A percentile compares a stretch with the other conserved stretches of the same genome.
Conservation (phyloP, 306 rosid genomes). For the Medicago ruthenica region DNA sequence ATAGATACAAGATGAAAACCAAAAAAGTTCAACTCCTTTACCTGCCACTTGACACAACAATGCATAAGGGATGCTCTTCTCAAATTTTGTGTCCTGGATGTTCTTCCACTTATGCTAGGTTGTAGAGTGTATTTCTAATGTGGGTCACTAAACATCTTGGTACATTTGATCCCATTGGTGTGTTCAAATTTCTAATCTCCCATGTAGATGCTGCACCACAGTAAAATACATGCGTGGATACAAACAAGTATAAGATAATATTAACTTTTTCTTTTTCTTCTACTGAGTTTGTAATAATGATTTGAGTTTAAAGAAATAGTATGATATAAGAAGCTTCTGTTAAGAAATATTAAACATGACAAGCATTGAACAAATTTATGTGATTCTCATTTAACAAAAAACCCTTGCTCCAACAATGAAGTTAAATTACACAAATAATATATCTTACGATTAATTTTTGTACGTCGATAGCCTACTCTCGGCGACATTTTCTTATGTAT, state of each 20-base stretch:
- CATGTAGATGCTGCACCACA: constrained; percentile 81
- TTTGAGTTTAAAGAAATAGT: no score
- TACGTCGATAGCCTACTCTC: constrained; percentile 79
- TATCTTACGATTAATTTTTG: constrained; percentile 84
- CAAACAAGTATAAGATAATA: neutral
- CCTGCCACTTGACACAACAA: constrained; percentile 94
- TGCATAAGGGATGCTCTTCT: constrained; percentile 85
- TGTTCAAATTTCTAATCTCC: constrained; percentile 83
- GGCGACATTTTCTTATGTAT: constrained; percentile 86
- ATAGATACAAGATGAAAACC: constrained; percentile 24
- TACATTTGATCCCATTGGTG: constrained; percentile 65
- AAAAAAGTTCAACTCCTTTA: constrained; percentile 45
- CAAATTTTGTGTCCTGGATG: constrained; percentile 72
- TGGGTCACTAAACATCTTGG: constrained; percentile 84
- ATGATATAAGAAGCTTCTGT: no score
- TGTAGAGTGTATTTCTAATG: constrained; percentile 76
- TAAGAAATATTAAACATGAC: neutral
- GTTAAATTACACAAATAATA: constrained; percentile 28
- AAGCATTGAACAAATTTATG: neutral
- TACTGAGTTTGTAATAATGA: neutral
- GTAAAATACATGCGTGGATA: neutral
- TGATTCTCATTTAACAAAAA: neutral
- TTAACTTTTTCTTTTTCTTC: neutral
- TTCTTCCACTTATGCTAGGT: constrained; percentile 85
- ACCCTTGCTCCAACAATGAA: neutral